Evolutionary conservation across 2,329 filamentous ascomycete species (phyloP), one percentile per base, ranked within the genome.

Genomic region (Lasiodiplodia sp.): DNA sequence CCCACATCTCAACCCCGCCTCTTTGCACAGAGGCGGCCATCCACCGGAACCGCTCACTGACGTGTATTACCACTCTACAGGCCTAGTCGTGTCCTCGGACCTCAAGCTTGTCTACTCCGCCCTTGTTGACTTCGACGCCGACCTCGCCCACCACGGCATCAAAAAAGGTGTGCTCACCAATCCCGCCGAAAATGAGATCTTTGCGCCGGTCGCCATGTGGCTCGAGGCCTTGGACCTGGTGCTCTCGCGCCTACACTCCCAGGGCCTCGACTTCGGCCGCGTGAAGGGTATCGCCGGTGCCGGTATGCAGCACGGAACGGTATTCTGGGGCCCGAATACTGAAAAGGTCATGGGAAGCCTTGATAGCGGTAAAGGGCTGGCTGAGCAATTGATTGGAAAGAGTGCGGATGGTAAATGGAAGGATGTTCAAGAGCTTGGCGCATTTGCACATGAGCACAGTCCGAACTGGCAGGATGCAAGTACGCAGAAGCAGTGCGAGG

Each of bases 401-500:
- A 74, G 76, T 6, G 78, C 79, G 69, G 77, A 57, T 28, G 65
- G 65, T 2, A 67, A 67, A 25, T 60, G 65, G 65, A 67, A 57
- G 25, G 53, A 67, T n/a, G 77, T 14, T 76, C 81, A 71, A 72
- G 74, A 63, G 63, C 82, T 83, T 11, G 83, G 81, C 3, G 92
- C 91, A 0, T 92, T 98, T 76, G 92, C 94, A 18, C 91, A 96
- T 79, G 90, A 92, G 4, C 94, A 90, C 82, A 94, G 93, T 72
- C 96, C 96, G 8, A 99, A 98, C 79, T 99, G 96, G 96, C 96
- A 98, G 82, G 96, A 99, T 79, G 91, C 94, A 70, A 97, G 94
- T 81, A 98, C 96, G 2, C 94, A 97, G 82, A 86, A 86, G 72
- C 92, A 99, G 82, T 97, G 94, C 77, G 94, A 97, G 78, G 86